These are phyloP conservation scores for Austroboletus festivus DNA, from an alignment of 768 basidiomycete genomes.

Conservation along the genomic window DNA sequence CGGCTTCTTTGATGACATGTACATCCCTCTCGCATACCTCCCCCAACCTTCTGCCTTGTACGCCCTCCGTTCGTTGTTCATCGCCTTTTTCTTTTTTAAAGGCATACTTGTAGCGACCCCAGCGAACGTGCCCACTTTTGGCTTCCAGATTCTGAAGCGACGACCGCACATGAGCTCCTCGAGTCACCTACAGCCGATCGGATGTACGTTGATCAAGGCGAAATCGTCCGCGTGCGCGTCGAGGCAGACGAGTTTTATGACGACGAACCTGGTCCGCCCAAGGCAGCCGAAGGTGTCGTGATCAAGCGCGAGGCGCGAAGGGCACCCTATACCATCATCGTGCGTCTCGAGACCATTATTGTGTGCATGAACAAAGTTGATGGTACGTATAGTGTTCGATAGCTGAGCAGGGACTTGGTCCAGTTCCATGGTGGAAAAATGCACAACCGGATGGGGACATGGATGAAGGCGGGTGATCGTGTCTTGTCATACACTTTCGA, in stretches of 20 bases:
- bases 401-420: conserved; percentile 78
- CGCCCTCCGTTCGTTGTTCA: conserved; percentile 22
- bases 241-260: conserved; percentile 83
- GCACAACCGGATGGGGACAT: conserved; percentile 39
- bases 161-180: conserved; percentile 56
- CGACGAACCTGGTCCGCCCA: conserved; percentile 82
- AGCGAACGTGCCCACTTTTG: conserved; percentile 85
- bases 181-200: conserved; percentile 63
- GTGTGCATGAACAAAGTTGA: background rate
- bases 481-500: too few species aligned
- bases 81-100: background rate
- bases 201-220: conserved; percentile 80
- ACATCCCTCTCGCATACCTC: conserved; percentile 74
- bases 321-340: conserved; percentile 70
- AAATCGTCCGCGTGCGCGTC: conserved; percentile 72
- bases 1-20: conserved; percentile 93
- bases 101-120: conserved; percentile 56
- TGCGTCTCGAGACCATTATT: conserved; percentile 32
- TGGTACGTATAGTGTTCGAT: conserved; percentile 63
- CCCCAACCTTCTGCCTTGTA: conserved; percentile 82
- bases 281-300: conserved; percentile 65
- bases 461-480: conserved; percentile 37
- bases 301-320: conserved; percentile 45
- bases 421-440: conserved; percentile 71
- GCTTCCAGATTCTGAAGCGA: conserved; percentile 60